Evolutionary conservation across 257 asterid species (phyloP).

Genomic region (Paraleonurus japonicus): DNA sequence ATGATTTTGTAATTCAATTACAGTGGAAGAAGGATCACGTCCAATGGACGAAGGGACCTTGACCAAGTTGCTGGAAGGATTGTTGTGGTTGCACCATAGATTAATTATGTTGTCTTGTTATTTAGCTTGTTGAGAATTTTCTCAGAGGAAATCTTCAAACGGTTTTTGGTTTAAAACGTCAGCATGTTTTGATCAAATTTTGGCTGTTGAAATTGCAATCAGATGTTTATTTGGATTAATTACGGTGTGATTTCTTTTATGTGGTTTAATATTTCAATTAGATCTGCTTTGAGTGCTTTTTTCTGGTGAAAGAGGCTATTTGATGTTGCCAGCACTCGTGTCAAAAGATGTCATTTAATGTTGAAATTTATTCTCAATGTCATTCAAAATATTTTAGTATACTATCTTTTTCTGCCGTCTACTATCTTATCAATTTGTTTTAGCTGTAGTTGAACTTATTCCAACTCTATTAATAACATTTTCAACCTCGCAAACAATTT

Average conservation of each 20-base stretch:
- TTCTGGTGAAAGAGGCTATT: not conserved
- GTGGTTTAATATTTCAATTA: not conserved
- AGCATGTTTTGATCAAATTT: conserved; percentile 27
- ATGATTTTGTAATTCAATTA: not conserved
- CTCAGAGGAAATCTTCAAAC: conserved; percentile 14
- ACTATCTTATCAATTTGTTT: too few species aligned
- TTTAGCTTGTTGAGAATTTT: conserved; percentile 23
- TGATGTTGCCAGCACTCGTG: not conserved
- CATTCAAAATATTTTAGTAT: too few species aligned
- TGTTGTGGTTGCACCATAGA: conserved; percentile 48
- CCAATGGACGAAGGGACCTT: conserved; percentile 82
- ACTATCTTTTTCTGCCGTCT: too few species aligned
- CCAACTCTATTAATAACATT: too few species aligned
- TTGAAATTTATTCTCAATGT: not conserved
- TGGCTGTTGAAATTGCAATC: conserved; percentile 22
- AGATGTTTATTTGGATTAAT: conserved; percentile 3
- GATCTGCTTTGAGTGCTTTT: not conserved
- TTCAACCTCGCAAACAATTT: too few species aligned
- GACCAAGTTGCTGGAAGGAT: conserved; percentile 88
- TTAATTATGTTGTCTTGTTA: not conserved
- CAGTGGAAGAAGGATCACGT: conserved; percentile 86
- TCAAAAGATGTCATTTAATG: not conserved
- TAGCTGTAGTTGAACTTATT: too few species aligned
- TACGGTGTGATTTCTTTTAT: conserved; percentile 1
- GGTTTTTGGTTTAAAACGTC: conserved; percentile 23